Conservation (phyloP, 208 protist species). For the Leishmania amazonensis region DNA sequence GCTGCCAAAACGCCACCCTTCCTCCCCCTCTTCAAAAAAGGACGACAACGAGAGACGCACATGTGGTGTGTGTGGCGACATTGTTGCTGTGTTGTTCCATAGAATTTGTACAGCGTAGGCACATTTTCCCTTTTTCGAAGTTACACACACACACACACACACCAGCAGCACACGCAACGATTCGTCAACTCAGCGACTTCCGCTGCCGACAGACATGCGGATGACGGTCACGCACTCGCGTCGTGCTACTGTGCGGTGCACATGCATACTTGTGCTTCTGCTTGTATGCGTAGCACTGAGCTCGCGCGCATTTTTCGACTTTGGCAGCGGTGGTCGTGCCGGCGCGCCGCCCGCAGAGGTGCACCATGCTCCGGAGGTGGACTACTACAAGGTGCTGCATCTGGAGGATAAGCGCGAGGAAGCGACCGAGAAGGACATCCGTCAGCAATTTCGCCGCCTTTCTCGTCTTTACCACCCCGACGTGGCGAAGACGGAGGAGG, state of each 20-base stretch:
- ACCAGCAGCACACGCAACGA: neutral
- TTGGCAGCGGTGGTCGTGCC: neutral
- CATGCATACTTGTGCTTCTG: conserved; percentile 8
- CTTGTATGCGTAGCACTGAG: conserved; percentile 14
- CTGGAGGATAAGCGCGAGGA: conserved; percentile 57
- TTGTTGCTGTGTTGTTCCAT: neutral
- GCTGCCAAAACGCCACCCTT: neutral
- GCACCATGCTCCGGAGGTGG: conserved; percentile 40
- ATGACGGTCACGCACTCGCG: neutral
- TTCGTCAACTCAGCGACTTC: neutral
- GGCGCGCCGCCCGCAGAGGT: conserved; percentile 1
- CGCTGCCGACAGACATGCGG: neutral
- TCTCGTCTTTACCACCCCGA: conserved; percentile 87
- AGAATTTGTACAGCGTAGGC: neutral
- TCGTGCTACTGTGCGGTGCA: neutral
- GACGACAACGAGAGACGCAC: neutral
- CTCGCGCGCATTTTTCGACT: conserved; percentile 21
- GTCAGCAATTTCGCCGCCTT: conserved; percentile 70
- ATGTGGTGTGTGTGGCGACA: neutral
- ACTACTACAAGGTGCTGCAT: conserved; percentile 81
- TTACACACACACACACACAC: neutral
- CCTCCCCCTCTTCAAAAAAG: neutral
- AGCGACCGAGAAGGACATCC: conserved; percentile 83
- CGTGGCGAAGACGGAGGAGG: conserved; percentile 54
- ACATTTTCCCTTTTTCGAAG: neutral